Conservation (phyloP, 2,329 filamentous ascomycete species). For the Pezicula neosporulosa region DNA sequence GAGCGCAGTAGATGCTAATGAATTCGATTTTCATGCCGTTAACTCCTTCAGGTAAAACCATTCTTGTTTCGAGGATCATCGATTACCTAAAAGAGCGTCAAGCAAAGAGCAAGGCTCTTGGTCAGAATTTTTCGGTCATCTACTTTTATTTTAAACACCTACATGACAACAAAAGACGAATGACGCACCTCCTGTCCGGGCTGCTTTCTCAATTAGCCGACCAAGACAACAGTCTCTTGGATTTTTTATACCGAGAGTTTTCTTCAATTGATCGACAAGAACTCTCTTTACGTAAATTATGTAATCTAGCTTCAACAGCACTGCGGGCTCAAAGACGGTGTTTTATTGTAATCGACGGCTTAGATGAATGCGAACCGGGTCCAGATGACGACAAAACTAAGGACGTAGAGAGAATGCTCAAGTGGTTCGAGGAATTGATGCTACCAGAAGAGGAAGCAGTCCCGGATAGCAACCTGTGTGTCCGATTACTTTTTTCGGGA, state of each 20-base stretch:
- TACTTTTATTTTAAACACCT: constrained; percentile 38
- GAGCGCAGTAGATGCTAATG: constrained; percentile 1
- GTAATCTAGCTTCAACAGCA: constrained; percentile 25
- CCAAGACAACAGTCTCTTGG: constrained; percentile 25
- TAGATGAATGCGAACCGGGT: constrained; percentile 35
- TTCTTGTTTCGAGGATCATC: constrained; percentile 35
- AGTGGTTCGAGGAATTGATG: too few species aligned
- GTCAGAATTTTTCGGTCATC: constrained; percentile 13
- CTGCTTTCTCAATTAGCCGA: constrained; percentile 32
- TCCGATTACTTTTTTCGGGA: constrained; percentile 10
- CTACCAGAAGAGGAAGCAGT: constrained; percentile 21
- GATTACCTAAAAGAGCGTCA: constrained; percentile 21
- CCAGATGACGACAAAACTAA: too few species aligned
- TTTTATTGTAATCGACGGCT: constrained; percentile 37
- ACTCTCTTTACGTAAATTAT: constrained; percentile 20
- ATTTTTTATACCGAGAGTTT: constrained; percentile 30
- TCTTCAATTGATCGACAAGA: constrained; percentile 25
- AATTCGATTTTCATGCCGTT: neutral
- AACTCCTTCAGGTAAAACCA: constrained; percentile 30
- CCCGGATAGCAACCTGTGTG: constrained; percentile 28
- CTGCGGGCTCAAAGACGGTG: constrained; percentile 14
- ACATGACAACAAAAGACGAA: constrained; percentile 28
- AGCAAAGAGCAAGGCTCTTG: neutral
- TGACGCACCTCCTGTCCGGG: constrained; percentile 27
- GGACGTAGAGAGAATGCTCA: too few species aligned